Conservation (phyloP, 805 yeast species). For the Lachancea mirantina region DNA sequence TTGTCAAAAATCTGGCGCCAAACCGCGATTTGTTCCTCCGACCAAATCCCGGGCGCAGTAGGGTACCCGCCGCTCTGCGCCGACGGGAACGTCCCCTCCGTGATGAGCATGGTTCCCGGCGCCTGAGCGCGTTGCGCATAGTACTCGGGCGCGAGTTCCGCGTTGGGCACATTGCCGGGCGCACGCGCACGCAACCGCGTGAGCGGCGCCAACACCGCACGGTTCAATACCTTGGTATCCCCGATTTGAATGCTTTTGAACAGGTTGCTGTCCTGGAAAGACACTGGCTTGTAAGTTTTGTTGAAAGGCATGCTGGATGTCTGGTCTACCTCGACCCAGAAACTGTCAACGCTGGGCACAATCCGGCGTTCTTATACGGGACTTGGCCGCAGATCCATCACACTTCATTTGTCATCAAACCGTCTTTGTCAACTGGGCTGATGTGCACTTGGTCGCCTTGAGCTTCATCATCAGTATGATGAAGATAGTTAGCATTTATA, state of each 20-base stretch:
- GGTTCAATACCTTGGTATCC: conserved; percentile 29
- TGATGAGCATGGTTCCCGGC: conserved; percentile 52
- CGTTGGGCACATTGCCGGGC: conserved; percentile 36
- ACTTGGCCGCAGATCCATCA: too few relatives aligned
- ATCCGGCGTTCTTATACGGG: too few relatives aligned
- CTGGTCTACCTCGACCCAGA: too few relatives aligned
- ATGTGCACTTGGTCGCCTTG: too few relatives aligned
- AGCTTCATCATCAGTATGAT: too few relatives aligned
- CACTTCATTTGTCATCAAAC: too few relatives aligned
- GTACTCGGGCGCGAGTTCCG: conserved; percentile 42
- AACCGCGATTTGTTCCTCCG: conserved; percentile 39
- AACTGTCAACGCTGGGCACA: too few relatives aligned
- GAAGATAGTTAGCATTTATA: too few relatives aligned
- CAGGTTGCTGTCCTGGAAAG: conserved; percentile 31
- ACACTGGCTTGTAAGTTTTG: conserved; percentile 21
- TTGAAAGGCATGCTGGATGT: conserved; percentile 16
- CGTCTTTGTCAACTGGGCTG: too few relatives aligned
- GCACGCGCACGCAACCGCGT: conserved; percentile 37
- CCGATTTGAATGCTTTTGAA: conserved; percentile 44
- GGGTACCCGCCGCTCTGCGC: conserved; percentile 36
- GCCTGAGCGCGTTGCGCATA: conserved; percentile 48
- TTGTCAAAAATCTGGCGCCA: conserved; percentile 45
- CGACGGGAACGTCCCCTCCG: conserved; percentile 54
- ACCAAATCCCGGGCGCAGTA: conserved; percentile 46
- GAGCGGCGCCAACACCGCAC: conserved; percentile 39